Evolutionary conservation across 257 asterid species (phyloP).

Genomic region (Solanum dulcamara): DNA sequence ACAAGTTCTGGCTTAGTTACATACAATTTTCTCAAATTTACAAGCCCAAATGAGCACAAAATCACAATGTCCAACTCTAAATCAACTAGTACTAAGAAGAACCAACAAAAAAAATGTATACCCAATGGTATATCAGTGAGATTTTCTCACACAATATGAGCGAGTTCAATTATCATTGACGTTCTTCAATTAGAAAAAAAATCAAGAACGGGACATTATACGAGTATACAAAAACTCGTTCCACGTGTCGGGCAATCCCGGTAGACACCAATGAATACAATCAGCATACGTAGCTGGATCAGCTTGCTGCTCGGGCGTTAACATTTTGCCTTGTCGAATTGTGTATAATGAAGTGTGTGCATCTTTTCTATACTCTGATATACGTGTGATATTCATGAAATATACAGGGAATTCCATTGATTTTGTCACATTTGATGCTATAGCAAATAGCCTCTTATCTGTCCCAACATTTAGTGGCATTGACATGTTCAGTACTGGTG

Average conservation of each 20-base stretch:
- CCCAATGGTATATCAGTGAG: background rate
- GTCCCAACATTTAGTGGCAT: constrained; percentile 59
- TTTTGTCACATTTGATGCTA: constrained; percentile 44
- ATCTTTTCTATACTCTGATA: constrained; percentile 67
- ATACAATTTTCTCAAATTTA: background rate
- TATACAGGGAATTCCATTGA: constrained; percentile 34
- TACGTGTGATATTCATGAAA: constrained; percentile 46
- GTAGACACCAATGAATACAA: constrained; percentile 84
- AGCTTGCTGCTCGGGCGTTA: constrained; percentile 45
- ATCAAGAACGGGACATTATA: constrained; percentile 23
- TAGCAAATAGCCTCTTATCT: constrained; percentile 26
- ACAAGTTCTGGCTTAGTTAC: background rate
- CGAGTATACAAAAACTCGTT: constrained; percentile 40
- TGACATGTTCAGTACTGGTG: constrained; percentile 51
- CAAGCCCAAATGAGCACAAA: background rate
- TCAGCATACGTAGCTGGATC: constrained; percentile 56
- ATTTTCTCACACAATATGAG: background rate
- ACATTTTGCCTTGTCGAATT: constrained; percentile 48
- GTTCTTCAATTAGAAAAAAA: background rate
- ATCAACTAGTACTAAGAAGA: background rate
- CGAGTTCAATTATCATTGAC: background rate
- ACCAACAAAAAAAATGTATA: background rate
- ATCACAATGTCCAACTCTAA: background rate
- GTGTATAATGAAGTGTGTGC: constrained; percentile 75
- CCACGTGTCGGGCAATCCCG: constrained; percentile 76